Evolutionary conservation across 306 rosid genomes (phyloP).

Genomic region (Parietaria judaica): DNA sequence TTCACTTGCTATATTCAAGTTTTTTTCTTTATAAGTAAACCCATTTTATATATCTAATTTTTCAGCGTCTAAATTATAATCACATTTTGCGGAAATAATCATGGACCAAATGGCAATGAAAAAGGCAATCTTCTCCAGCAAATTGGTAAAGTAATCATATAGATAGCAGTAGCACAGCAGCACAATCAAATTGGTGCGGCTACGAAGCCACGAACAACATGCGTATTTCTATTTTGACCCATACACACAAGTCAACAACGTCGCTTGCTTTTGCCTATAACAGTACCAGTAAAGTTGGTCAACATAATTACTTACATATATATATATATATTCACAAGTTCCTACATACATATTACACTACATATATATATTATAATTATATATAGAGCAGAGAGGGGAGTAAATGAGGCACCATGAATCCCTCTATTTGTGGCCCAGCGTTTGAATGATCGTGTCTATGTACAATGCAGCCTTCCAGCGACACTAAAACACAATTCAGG

Average conservation of each 20-base stretch:
- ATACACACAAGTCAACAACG: constrained; percentile 4
- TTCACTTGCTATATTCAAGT: no score
- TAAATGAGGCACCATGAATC: constrained; percentile 4
- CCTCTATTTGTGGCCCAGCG: constrained; percentile 2
- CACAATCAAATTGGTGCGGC: neutral
- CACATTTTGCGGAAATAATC: neutral
- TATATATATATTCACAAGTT: constrained; percentile 26
- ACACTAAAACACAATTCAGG: constrained; percentile 9
- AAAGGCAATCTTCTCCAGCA: neutral
- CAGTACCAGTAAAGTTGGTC: constrained; percentile 11
- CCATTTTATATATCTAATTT: no score
- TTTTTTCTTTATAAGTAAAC: no score
- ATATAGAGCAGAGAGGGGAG: constrained; percentile 2
- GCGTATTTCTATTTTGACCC: neutral
- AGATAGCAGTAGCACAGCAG: neutral
- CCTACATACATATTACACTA: constrained; percentile 9
- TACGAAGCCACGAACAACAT: neutral
- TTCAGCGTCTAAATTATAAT: no score
- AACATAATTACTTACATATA: neutral
- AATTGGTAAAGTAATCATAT: neutral
- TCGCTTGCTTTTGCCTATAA: constrained; percentile 12
- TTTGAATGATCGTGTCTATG: constrained; percentile 24
- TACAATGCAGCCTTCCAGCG: constrained; percentile 24
- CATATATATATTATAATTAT: neutral
- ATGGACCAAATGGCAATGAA: neutral